A percentile compares a stretch with the other conserved stretches of the same genome.
These are phyloP conservation scores for Eudorina sp. DNA, from an alignment of 139 green algal species.

Conservation along the genomic window DNA sequence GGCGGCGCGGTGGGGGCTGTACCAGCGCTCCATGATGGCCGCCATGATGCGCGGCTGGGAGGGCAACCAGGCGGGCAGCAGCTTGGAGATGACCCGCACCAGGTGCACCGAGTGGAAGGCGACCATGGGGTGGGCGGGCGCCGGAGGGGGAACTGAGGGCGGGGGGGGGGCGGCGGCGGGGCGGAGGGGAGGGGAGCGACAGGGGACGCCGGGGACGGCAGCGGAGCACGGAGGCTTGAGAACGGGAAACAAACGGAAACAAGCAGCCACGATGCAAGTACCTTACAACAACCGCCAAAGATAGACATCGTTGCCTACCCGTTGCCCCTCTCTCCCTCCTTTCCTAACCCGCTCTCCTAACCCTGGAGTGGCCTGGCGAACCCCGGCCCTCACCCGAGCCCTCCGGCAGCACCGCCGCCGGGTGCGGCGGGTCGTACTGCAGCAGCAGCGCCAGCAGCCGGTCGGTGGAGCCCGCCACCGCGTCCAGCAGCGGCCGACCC, in stretches of 20 bases:
- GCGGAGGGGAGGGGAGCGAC: background rate
- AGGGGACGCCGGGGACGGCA: too few species aligned
- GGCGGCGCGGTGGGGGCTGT: slow-evolving; percentile 35
- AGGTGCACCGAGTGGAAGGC: slow-evolving; percentile 86
- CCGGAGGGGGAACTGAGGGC: slow-evolving; percentile 17
- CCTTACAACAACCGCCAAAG: too few species aligned
- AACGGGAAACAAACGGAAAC: too few species aligned
- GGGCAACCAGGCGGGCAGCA: slow-evolving; percentile 83
- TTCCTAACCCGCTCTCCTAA: too few species aligned
- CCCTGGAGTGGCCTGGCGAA: too few species aligned
- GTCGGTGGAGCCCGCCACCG: slow-evolving; percentile 70
- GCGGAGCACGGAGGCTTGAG: too few species aligned
- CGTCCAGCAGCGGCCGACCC: slow-evolving; percentile 80
- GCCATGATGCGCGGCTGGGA: slow-evolving; percentile 61
- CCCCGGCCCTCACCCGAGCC: background rate
- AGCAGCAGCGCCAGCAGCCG: slow-evolving; percentile 47
- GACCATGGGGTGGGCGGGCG: slow-evolving; percentile 22
- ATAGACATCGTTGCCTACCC: too few species aligned
- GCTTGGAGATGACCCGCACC: slow-evolving; percentile 81
- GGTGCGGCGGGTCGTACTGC: slow-evolving; percentile 30
- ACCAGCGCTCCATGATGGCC: slow-evolving; percentile 73
- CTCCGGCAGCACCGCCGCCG: slow-evolving; percentile 13
- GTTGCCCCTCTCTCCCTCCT: too few species aligned
- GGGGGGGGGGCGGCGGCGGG: background rate
- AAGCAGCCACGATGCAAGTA: too few species aligned